These are phyloP conservation scores for Podila horticola DNA, from an alignment of 192 early-diverging fungal species.

Conservation along the genomic window DNA sequence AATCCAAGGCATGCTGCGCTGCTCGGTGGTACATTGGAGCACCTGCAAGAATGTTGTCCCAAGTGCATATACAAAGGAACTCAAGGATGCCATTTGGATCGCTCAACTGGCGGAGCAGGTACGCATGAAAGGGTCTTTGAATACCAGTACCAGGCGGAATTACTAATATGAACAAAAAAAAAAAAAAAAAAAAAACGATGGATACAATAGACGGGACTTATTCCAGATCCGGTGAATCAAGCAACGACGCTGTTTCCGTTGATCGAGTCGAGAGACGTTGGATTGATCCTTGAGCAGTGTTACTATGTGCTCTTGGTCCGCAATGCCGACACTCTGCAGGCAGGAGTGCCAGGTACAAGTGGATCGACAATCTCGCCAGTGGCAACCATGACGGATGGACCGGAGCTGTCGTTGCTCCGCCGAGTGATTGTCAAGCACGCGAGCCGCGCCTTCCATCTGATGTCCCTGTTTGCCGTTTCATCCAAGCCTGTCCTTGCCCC, in stretches of 20 bases:
- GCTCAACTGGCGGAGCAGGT: constrained; percentile 40
- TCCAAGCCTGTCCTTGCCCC: not conserved
- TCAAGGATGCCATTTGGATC: constrained; percentile 35
- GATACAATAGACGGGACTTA: constrained; percentile 29
- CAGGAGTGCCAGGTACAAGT: not conserved
- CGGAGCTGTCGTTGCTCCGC: constrained; percentile 20
- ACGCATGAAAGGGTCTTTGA: not conserved
- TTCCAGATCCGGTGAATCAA: constrained; percentile 35
- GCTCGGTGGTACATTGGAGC: constrained; percentile 42
- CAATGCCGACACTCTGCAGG: constrained; percentile 20
- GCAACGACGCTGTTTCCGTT: constrained; percentile 34
- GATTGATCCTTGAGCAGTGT: constrained; percentile 37
- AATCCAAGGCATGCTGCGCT: constrained; percentile 41
- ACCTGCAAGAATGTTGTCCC: constrained; percentile 31
- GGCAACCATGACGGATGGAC: constrained; percentile 5
- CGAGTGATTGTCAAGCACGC: constrained; percentile 40
- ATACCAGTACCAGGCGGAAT: not conserved
- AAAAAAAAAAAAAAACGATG: not conserved
- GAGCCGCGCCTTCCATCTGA: constrained; percentile 25
- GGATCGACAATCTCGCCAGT: not conserved
- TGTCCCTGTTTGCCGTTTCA: constrained; percentile 22
- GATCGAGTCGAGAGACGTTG: constrained; percentile 32
- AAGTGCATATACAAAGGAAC: constrained; percentile 37
- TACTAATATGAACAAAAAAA: not conserved
- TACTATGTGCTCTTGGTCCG: constrained; percentile 37